A percentile compares a stretch with the other conserved stretches of the same genome.
These are phyloP conservation scores for Colletotrichum chrysophilum DNA, from an alignment of 2,329 filamentous ascomycete genomes.

Conservation along the genomic window DNA sequence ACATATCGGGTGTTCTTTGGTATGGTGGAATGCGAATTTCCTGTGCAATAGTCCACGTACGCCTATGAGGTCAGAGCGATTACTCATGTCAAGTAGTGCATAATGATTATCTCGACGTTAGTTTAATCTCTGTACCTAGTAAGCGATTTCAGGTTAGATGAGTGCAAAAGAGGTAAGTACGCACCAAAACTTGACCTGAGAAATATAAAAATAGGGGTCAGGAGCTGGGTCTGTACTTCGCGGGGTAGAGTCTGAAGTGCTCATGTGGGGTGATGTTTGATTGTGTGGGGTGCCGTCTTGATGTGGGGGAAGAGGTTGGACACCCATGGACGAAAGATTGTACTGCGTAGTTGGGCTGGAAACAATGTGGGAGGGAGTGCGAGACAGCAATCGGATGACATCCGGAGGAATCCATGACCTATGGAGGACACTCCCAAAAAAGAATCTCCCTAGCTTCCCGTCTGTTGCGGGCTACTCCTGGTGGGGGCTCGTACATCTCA, in stretches of 20 bases:
- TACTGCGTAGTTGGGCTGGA: background rate
- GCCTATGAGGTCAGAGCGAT: too few relatives aligned
- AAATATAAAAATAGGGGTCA: too few relatives aligned
- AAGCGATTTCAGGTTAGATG: too few relatives aligned
- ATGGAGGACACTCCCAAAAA: background rate
- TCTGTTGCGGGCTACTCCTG: background rate
- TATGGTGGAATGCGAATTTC: too few relatives aligned
- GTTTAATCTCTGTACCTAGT: too few relatives aligned
- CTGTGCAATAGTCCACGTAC: too few relatives aligned
- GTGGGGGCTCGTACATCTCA: background rate
- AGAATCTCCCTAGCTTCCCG: background rate
- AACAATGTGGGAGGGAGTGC: background rate
- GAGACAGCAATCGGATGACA: background rate
- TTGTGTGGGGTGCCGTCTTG: background rate
- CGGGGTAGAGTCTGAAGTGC: background rate
- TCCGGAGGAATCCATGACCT: fast-evolving
- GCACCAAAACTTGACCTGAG: too few relatives aligned
- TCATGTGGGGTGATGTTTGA: background rate
- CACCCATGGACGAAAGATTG: background rate
- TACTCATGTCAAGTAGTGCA: too few relatives aligned
- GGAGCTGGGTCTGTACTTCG: background rate
- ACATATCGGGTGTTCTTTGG: too few relatives aligned
- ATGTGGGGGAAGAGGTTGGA: background rate
- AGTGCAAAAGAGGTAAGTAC: too few relatives aligned
- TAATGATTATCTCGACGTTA: too few relatives aligned